phyloP scores from a whole-genome alignment of 2,329 filamentous ascomycete genomes.

The Colletotrichum abscissum region DNA sequence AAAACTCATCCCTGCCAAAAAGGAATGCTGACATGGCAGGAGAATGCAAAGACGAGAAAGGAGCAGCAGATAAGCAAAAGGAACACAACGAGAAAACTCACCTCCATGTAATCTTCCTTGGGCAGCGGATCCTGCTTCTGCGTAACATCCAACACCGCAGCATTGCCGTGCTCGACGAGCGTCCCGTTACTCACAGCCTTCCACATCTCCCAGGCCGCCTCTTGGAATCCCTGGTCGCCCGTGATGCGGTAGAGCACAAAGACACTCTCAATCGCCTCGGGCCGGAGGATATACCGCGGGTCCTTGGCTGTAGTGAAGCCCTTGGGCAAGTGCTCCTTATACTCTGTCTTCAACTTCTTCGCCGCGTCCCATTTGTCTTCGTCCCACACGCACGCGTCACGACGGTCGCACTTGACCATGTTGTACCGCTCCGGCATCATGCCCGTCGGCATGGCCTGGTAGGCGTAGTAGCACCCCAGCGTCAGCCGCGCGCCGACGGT shows the following conservation, averaged over 20 bases:
- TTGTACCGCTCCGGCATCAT: conserved; percentile 64
- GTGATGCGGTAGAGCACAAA: conserved; percentile 67
- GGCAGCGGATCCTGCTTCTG: conserved; percentile 54
- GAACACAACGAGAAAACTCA: not conserved
- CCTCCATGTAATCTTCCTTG: conserved; percentile 54
- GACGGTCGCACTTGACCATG: conserved; percentile 51
- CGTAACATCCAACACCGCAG: conserved; percentile 63
- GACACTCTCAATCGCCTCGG: conserved; percentile 64
- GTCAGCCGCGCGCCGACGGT: conserved; percentile 56
- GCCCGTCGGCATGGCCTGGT: conserved; percentile 57
- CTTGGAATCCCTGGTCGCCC: conserved; percentile 57
- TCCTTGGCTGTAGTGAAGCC: conserved; percentile 73
- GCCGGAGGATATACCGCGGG: conserved; percentile 61
- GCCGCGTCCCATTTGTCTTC: conserved; percentile 36
- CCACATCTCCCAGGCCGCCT: conserved; percentile 66
- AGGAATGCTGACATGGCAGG: not conserved
- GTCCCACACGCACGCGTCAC: conserved; percentile 60
- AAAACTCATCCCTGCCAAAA: not conserved
- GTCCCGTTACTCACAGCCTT: conserved; percentile 58
- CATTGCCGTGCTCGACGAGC: conserved; percentile 58
- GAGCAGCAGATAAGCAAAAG: not conserved
- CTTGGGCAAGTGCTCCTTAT: conserved; percentile 47
- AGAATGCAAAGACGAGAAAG: not conserved
- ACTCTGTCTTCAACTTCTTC: conserved; percentile 42
- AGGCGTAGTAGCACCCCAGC: conserved; percentile 63